phyloP scores from a whole-genome alignment of 2,329 filamentous ascomycete species.

The Fusarium sp. region DNA sequence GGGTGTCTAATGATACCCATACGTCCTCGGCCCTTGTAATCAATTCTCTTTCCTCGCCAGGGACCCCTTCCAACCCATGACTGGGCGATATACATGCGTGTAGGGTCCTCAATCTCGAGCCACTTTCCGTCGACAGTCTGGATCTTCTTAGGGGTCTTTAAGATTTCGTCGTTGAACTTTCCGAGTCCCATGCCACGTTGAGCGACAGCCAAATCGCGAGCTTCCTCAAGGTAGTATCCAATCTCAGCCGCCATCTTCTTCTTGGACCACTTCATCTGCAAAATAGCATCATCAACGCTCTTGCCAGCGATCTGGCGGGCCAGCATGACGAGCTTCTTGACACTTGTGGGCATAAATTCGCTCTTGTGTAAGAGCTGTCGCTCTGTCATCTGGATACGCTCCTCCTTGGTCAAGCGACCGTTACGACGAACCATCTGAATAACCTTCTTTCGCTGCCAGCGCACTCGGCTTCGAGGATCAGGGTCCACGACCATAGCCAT shows the following conservation, averaged over 20 bases:
- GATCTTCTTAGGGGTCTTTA: conserved; percentile 64
- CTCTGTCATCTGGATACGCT: conserved; percentile 75
- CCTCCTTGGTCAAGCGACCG: conserved; percentile 64
- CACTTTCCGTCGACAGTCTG: conserved; percentile 80
- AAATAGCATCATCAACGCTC: conserved; percentile 90
- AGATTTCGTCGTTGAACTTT: conserved; percentile 55
- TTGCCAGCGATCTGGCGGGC: conserved; percentile 92
- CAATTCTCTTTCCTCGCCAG: conserved; percentile 67
- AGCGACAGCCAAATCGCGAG: conserved; percentile 83
- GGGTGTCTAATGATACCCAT: conserved; percentile 77
- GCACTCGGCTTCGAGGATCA: conserved; percentile 74
- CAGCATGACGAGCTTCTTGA: conserved; percentile 91
- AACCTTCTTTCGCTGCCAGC: conserved; percentile 87
- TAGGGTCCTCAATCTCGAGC: conserved; percentile 77
- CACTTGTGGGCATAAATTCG: conserved; percentile 81
- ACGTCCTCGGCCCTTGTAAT: conserved; percentile 81
- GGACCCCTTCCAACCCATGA: conserved; percentile 89
- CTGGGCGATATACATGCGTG: conserved; percentile 89
- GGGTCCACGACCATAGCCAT: conserved; percentile 79
- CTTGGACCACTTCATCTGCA: conserved; percentile 95
- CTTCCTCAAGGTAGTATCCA: conserved; percentile 80
- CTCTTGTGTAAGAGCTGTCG: conserved; percentile 70
- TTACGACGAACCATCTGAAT: conserved; percentile 78
- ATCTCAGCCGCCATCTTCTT: conserved; percentile 92
- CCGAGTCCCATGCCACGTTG: conserved; percentile 86